These are phyloP conservation scores for Epichloe coenophiala DNA, from an alignment of 2,329 filamentous ascomycete species.

Conservation along the genomic window DNA sequence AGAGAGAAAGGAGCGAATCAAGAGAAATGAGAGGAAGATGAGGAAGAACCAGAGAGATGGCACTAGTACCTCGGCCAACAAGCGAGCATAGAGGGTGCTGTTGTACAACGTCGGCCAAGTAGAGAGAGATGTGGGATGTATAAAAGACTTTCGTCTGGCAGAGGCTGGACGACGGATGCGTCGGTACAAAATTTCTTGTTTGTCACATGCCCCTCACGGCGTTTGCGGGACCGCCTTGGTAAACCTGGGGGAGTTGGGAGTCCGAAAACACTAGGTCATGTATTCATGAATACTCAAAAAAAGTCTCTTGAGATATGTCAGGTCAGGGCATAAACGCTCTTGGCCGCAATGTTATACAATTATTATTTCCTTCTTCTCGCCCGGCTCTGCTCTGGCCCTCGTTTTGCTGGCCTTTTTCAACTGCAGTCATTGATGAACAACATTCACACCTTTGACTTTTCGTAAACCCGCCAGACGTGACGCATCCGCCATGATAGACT, in stretches of 20 bases:
- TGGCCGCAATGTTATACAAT: background rate
- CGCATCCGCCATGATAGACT: background rate
- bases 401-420: no score
- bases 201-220: background rate
- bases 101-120: no score
- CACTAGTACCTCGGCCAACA: background rate
- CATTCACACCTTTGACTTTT: no score
- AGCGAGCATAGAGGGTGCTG: background rate
- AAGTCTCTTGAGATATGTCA: background rate
- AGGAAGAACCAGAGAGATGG: conserved; percentile 48
- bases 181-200: no score
- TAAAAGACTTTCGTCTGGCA: no score
- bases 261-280: background rate
- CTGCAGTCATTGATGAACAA: no score
- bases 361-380: background rate
- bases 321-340: background rate
- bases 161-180: no score
- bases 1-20: conserved; percentile 54
- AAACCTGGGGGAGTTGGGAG: conserved; percentile 14
- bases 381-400: background rate
- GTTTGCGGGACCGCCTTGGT: conserved; percentile 4
- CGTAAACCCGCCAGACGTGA: background rate
- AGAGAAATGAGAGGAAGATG: conserved; percentile 57
- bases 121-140: no score
- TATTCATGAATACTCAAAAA: background rate